Percentiles rank a stretch among this genome's conserved stretches.
Evolutionary conservation across 2,329 filamentous ascomycete species (phyloP).

Genomic region (Aspergillus spinulosporus): DNA sequence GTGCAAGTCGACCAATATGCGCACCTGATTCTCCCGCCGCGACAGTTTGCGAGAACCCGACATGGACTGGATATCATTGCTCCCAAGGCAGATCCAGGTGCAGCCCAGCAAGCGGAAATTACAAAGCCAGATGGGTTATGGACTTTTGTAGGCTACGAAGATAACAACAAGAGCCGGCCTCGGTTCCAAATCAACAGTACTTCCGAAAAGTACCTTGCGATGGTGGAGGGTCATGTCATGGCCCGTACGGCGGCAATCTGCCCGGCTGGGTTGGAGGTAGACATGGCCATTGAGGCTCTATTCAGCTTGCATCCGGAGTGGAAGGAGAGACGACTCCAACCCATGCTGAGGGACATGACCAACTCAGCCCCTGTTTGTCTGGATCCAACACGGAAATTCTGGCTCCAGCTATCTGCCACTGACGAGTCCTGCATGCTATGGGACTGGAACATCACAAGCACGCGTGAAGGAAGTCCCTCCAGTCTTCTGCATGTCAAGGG

Average conservation of each 20-base stretch:
- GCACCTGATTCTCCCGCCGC: constrained; percentile 40
- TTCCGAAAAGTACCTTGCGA: constrained; percentile 34
- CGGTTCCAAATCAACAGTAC: constrained; percentile 48
- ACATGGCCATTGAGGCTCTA: constrained; percentile 36
- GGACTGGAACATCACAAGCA: constrained; percentile 31
- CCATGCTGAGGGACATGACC: constrained; percentile 31
- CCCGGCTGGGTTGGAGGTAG: constrained; percentile 44
- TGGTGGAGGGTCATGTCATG: constrained; percentile 44
- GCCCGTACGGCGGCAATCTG: constrained; percentile 41
- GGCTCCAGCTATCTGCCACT: constrained; percentile 27
- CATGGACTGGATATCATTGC: constrained; percentile 27
- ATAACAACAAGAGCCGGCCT: constrained; percentile 21
- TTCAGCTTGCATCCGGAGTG: constrained; percentile 33
- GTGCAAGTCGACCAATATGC: constrained; percentile 30
- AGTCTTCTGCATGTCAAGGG: constrained; percentile 24
- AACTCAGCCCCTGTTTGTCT: constrained; percentile 36
- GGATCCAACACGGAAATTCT: constrained; percentile 29
- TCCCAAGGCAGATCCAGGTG: neutral
- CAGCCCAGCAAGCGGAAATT: constrained; percentile 11
- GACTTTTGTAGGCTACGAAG: constrained; percentile 24
- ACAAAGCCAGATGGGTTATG: constrained; percentile 26
- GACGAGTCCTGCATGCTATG: constrained; percentile 21
- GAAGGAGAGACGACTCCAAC: constrained; percentile 17
- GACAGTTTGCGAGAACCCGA: constrained; percentile 44
- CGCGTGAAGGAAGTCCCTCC: neutral